These are phyloP conservation scores for Luvunga scandens DNA, from an alignment of 345 rosid genomes.

Conservation along the genomic window DNA sequence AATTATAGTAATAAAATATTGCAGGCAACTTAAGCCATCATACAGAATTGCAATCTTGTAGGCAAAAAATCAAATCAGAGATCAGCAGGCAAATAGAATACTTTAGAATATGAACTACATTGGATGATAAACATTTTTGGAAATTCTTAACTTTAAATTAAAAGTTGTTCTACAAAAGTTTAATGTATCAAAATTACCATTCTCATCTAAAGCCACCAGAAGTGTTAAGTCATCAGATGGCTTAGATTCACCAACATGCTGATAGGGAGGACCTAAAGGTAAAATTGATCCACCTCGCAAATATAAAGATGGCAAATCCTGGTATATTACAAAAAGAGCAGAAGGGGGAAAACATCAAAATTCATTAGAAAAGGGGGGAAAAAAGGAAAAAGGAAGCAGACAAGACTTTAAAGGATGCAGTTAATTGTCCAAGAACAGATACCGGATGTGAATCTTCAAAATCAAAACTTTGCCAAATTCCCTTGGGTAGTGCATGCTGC, in stretches of 20 bases:
- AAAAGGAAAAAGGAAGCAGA: neutral
- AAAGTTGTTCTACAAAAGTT: neutral
- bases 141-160: neutral
- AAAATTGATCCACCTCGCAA: constrained; percentile 89
- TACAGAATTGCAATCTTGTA: neutral
- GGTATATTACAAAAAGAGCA: constrained; percentile 19
- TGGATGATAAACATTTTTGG: neutral
- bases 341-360: constrained; percentile 3
- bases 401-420: neutral
- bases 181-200: constrained; percentile 46
- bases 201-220: constrained; percentile 73
- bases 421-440: constrained; percentile 19
- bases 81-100: neutral
- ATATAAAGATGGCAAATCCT: constrained; percentile 84
- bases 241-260: constrained; percentile 65
- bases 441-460: constrained; percentile 88
- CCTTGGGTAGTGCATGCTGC: constrained; percentile 54
- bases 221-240: constrained; percentile 71
- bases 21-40: neutral
- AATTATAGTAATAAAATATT: neutral
- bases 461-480: constrained; percentile 80
- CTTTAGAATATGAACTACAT: neutral
- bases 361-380: neutral
- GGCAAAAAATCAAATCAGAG: neutral
- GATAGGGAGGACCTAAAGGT: constrained; percentile 62